A percentile compares a stretch with the other conserved stretches of the same genome.
Conservation (phyloP, 1,139 yeast species). For the Diutina pseudorugosa region DNA sequence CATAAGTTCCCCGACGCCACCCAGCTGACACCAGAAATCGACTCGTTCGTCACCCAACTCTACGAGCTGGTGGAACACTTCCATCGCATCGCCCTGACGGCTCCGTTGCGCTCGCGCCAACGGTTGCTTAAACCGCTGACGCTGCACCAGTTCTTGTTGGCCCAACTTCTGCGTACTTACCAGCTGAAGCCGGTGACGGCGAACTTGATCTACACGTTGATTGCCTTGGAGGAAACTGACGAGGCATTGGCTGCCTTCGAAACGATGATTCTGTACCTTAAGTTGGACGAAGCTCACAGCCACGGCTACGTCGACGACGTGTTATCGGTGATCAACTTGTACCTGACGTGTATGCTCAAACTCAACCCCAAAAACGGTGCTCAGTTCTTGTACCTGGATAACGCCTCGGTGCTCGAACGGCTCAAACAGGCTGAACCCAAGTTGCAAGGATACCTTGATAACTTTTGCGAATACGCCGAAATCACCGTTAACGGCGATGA, state of each 20-base stretch:
- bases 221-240: conserved; percentile 27
- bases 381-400: background rate
- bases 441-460: conserved; percentile 15
- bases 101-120: conserved; percentile 12
- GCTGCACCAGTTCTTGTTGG: conserved; percentile 22
- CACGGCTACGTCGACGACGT: conserved; percentile 23
- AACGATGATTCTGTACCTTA: conserved; percentile 23
- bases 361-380: conserved; percentile 21
- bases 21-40: conserved; percentile 12
- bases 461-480: conserved; percentile 9
- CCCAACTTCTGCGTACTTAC: conserved; percentile 22
- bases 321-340: conserved; percentile 24
- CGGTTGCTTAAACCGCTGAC: conserved; percentile 16
- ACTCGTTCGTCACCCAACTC: conserved; percentile 22
- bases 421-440: conserved; percentile 5
- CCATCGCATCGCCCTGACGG: conserved; percentile 10
- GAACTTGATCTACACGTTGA: conserved; percentile 21
- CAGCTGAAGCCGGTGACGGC: conserved; percentile 25
- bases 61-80: conserved; percentile 15
- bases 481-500: conserved; percentile 18
- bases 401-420: background rate
- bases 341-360: conserved; percentile 20
- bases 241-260: conserved; percentile 34
- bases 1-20: conserved; percentile 25
- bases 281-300: conserved; percentile 23